These are phyloP conservation scores for Colletotrichum eleusines DNA, from an alignment of 2,329 filamentous ascomycete genomes.

Conservation along the genomic window DNA sequence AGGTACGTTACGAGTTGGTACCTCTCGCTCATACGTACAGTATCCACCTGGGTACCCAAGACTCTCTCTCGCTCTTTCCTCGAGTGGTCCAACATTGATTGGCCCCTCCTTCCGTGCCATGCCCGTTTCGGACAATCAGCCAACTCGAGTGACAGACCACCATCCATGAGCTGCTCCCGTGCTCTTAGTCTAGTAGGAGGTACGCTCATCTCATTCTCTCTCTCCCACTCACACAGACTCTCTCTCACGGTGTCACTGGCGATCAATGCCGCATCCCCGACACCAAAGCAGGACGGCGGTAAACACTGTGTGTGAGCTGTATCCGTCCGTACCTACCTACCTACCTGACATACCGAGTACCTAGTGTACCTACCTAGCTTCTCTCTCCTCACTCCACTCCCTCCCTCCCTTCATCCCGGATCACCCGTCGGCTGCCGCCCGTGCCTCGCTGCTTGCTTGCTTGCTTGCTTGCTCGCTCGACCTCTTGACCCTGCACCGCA, in stretches of 20 bases:
- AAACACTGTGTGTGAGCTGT: too few relatives aligned
- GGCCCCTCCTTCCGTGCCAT: slow-evolving; percentile 2
- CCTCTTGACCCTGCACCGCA: neutral
- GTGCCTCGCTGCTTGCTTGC: slow-evolving; percentile 12
- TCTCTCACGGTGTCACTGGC: neutral
- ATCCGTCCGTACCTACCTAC: too few relatives aligned
- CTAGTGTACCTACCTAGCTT: too few relatives aligned
- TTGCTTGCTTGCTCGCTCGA: too few relatives aligned
- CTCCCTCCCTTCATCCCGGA: neutral
- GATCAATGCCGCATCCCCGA: neutral
- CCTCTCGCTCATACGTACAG: too few relatives aligned
- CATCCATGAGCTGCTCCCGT: slow-evolving; percentile 14
- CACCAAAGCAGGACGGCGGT: too few relatives aligned
- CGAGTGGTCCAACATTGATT: neutral
- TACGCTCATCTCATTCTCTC: neutral
- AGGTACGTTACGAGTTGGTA: neutral
- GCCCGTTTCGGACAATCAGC: slow-evolving; percentile 36
- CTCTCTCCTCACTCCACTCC: too few relatives aligned
- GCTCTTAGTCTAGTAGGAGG: too few relatives aligned
- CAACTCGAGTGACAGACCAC: slow-evolving; percentile 21
- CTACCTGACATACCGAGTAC: too few relatives aligned
- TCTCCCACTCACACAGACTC: neutral
- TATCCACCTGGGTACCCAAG: too few relatives aligned
- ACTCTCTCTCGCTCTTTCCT: neutral
- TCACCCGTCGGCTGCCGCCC: slow-evolving; percentile 29